Percentiles rank a stretch among this genome's conserved stretches.
Evolutionary conservation across 345 rosid genomes (phyloP).

Genomic region (Aurinia saxatilis): DNA sequence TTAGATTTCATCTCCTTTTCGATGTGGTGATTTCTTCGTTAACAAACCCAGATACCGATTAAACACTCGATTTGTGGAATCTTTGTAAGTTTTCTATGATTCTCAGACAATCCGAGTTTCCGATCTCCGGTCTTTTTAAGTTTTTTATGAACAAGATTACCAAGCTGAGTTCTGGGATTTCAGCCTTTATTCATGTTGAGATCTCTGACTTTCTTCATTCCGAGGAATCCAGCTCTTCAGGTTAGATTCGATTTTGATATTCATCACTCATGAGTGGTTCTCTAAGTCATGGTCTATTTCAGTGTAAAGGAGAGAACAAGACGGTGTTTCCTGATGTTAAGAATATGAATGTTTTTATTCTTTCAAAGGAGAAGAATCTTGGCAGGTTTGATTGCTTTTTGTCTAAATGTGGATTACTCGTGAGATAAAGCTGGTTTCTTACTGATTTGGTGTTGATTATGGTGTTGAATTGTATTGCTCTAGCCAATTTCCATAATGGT

Average conservation of each 20-base stretch:
- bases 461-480: background rate
- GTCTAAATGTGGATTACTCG: too few species aligned
- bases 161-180: slow-evolving; percentile 16
- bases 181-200: slow-evolving; percentile 13
- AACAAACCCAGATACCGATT: too few species aligned
- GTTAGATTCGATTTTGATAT: slow-evolving; percentile 48
- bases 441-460: background rate
- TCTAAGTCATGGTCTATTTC: slow-evolving; percentile 49
- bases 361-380: slow-evolving; percentile 68
- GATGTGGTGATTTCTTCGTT: too few species aligned
- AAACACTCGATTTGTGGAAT: too few species aligned
- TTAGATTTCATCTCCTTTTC: too few species aligned
- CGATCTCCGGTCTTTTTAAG: too few species aligned
- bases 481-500: background rate
- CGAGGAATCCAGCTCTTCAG: slow-evolving; percentile 2
- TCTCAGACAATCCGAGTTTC: too few species aligned
- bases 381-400: slow-evolving; percentile 66
- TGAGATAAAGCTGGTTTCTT: background rate
- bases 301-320: slow-evolving; percentile 57
- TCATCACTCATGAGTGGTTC: slow-evolving; percentile 48
- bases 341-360: slow-evolving; percentile 27
- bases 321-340: slow-evolving; percentile 55
- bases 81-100: too few species aligned
- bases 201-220: background rate
- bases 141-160: too few species aligned